These are phyloP conservation scores for Phytophthora cactorum DNA, from an alignment of 352 stramenopile genomes.

Conservation along the genomic window DNA sequence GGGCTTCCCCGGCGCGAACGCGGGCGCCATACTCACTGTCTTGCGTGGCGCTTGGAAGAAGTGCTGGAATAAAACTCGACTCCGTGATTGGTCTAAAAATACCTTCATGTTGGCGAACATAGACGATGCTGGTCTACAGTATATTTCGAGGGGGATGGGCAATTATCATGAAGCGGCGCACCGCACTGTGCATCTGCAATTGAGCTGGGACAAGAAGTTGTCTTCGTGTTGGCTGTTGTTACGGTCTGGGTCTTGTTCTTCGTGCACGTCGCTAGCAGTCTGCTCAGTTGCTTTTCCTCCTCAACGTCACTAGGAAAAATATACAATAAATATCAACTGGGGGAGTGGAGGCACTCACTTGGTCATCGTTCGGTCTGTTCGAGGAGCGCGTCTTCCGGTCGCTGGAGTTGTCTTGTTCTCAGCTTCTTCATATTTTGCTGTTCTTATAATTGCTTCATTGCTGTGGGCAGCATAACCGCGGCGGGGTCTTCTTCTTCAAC, in stretches of 20 bases:
- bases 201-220: neutral
- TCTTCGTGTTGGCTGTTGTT: conserved; percentile 8
- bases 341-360: conserved; percentile 10
- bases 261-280: conserved; percentile 4
- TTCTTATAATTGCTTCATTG: conserved; percentile 1
- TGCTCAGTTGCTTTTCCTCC: conserved; percentile 12
- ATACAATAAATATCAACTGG: conserved; percentile 44
- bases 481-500: conserved; percentile 8
- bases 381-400: neutral
- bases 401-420: neutral
- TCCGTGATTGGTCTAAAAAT: conserved; percentile 38
- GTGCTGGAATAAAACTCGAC: conserved; percentile 11
- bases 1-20: conserved; percentile 65
- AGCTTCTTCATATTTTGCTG: neutral
- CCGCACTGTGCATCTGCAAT: conserved; percentile 22
- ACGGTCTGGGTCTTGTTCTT: conserved; percentile 16
- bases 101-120: conserved; percentile 9
- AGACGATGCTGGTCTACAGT: conserved; percentile 1
- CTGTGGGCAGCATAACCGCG: neutral
- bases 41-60: neutral
- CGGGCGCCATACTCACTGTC: conserved; percentile 51
- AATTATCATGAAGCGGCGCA: conserved; percentile 16
- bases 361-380: conserved; percentile 2
- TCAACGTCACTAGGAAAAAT: conserved; percentile 27
- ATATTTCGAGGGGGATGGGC: conserved; percentile 11